Conservation (phyloP, 257 asterid species). For the Solanum dulcamara region DNA sequence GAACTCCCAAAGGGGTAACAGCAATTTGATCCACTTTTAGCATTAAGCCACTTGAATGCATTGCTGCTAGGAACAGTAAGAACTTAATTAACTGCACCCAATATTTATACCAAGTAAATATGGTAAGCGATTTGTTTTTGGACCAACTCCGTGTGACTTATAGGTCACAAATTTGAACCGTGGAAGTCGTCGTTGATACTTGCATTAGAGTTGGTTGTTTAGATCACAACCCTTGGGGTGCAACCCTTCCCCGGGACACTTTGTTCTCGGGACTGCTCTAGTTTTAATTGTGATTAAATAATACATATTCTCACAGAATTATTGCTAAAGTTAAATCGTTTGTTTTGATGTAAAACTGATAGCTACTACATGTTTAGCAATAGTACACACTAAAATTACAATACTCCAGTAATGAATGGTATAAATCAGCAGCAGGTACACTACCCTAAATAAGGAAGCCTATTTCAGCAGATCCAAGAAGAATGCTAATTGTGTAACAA, state of each 20-base stretch:
- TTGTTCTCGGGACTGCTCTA: neutral
- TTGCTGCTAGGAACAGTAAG: neutral
- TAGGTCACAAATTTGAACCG: neutral
- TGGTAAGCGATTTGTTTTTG: neutral
- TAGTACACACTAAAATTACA: neutral
- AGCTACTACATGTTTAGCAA: neutral
- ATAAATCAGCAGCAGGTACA: neutral
- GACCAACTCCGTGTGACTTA: neutral
- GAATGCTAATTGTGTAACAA: conserved; percentile 16
- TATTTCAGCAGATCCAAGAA: conserved; percentile 26
- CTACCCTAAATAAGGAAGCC: neutral
- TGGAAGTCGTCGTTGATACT: neutral
- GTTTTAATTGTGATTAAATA: neutral
- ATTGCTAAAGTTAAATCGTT: neutral
- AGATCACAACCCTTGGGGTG: neutral
- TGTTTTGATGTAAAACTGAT: neutral
- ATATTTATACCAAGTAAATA: no score
- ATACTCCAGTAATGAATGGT: neutral
- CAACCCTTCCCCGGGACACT: neutral
- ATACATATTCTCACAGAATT: neutral
- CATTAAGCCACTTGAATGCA: neutral
- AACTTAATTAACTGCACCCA: neutral
- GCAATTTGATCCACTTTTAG: neutral
- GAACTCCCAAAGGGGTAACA: neutral
- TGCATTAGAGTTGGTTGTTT: neutral